A percentile compares a stretch with the other conserved stretches of the same genome.
These are phyloP conservation scores for Rhodamnia rubescens DNA, from an alignment of 345 rosid genomes.

Conservation along the genomic window DNA sequence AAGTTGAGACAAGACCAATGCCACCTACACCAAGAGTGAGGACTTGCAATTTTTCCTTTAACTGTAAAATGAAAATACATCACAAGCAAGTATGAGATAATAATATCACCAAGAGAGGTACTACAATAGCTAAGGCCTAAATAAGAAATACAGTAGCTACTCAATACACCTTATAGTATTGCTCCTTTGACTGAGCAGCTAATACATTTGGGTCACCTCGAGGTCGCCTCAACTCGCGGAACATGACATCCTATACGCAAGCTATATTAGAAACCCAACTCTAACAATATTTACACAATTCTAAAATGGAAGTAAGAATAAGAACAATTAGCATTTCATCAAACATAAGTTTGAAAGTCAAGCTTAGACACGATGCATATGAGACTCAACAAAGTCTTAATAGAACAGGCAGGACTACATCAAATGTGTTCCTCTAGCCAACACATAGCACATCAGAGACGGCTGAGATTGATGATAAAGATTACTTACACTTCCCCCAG, in stretches of 20 bases:
- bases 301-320: background rate
- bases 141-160: background rate
- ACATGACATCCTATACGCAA: slow-evolving; percentile 46
- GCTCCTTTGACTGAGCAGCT: slow-evolving; percentile 76
- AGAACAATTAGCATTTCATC: background rate
- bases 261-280: slow-evolving; percentile 6
- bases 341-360: background rate
- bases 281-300: background rate
- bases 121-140: background rate
- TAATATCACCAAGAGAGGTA: background rate
- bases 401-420: background rate
- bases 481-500: slow-evolving; percentile 71
- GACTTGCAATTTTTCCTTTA: slow-evolving; percentile 59
- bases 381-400: background rate
- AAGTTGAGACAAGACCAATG: slow-evolving; percentile 79
- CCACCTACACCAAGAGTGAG: slow-evolving; percentile 74
- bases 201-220: slow-evolving; percentile 62
- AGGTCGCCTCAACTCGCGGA: slow-evolving; percentile 52
- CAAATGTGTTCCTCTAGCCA: background rate
- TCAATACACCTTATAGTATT: slow-evolving; percentile 55
- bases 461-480: background rate
- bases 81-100: background rate
- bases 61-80: slow-evolving; percentile 35
- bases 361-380: background rate
- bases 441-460: background rate